Base-by-base conservation (phyloP, 2,329 filamentous ascomycete genomes). In the Mollisia scopiformis region DNA sequence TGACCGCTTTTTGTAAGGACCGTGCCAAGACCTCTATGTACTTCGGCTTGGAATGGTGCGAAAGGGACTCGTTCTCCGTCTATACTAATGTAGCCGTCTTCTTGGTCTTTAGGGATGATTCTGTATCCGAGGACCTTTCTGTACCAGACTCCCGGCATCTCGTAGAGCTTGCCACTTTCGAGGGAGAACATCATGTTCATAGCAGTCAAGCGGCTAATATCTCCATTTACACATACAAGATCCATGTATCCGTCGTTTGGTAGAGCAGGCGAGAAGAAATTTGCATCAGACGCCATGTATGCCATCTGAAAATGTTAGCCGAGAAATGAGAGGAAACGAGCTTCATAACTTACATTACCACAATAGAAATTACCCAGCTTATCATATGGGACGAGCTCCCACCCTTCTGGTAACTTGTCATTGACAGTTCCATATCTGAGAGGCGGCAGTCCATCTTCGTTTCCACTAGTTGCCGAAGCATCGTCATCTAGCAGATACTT, bases 351-450 rank as follows among this genome's bases (percentile, higher is more conserved):
- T 72, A 88, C 87, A 74, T 97, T 99, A 63, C 95, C 95, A 31
- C 89, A 91, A 76, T 96, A 98, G 74, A 99, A 96, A 71, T 92
- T 97, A 50, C 93, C 93, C 58, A 99, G 80, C 30, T 89, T 91
- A 64, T 95, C 87, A 64, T 90, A 84, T 0, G 90, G 85, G 2
- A 90, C 78, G 21, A 89, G 78, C 62, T 90, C 82, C 93, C 95
- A 99, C 49, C 85, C 89, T 1, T 84, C 78, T 0, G 93, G 93
- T 0, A 98, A 74, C 16, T 88, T 82, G 68, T 96, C 92, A 55
- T 86, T 85, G 61, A 95, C 79, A 0, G 91, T 94, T 53, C 95
- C 95, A 70, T 91, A 96, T 69, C 85, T 83, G 37, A 98, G 79
- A 6, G 83, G 75, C 2, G 93, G 94, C 10, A 98, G 79, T 0